Conservation (phyloP, 192 early-diverging fungal genomes). For the Coemansia asiatica region DNA sequence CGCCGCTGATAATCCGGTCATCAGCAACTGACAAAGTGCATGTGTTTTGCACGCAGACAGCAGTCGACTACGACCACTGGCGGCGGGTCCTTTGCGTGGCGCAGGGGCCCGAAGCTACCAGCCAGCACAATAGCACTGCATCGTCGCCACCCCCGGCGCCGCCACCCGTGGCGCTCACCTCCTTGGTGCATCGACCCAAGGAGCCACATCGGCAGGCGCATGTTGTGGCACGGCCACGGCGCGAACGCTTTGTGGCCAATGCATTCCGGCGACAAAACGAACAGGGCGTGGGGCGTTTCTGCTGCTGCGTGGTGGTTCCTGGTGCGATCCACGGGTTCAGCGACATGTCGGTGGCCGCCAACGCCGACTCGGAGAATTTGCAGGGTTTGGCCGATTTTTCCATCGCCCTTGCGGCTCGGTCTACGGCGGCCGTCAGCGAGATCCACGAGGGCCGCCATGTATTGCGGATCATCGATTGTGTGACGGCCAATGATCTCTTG, state of each 20-base stretch:
- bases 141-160: not conserved
- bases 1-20: constrained; percentile 38
- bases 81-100: constrained; percentile 17
- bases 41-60: constrained; percentile 35
- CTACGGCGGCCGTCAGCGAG: not conserved
- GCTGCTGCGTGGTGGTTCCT: constrained; percentile 5
- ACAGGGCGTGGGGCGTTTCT: not conserved
- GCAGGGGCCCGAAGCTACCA: constrained; percentile 11
- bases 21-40: constrained; percentile 20
- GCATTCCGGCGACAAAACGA: constrained; percentile 5
- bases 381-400: not conserved
- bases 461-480: not conserved
- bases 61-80: constrained; percentile 46
- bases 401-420: not conserved
- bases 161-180: constrained; percentile 8
- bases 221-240: constrained; percentile 10
- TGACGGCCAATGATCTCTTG: constrained; percentile 5
- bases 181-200: constrained; percentile 18
- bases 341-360: constrained; percentile 2
- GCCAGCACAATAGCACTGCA: constrained; percentile 10
- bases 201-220: constrained; percentile 3
- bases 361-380: not conserved
- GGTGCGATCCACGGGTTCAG: constrained; percentile 6
- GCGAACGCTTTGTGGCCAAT: constrained; percentile 6
- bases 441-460: not conserved